Evolutionary conservation across 208 protist genomes (phyloP), one percentile per base, ranked within the genome.

Genomic region (Trypanosoma scelopori): DNA sequence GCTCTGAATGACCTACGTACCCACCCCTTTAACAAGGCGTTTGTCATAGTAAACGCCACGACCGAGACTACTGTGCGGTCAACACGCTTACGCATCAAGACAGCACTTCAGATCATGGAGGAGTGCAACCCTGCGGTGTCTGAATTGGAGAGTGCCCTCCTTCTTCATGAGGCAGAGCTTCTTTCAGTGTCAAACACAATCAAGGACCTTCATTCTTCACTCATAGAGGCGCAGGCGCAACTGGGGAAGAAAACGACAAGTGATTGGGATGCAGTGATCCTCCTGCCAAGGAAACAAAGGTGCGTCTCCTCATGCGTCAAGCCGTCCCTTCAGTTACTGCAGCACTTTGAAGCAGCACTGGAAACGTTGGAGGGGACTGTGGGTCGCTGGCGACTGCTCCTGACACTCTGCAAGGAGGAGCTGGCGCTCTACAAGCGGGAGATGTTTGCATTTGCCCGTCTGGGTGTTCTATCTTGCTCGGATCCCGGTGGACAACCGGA

Each of bases 371-470:
- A 80, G 45, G 58, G 51, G 15, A 58, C 35, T 1, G 69, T 90
- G 13, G 74, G 79, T 37, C 50, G 65, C 0, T 71, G 68, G 20
- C 74, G 85, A 0, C 64, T 92, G 37, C 61, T 60, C 5, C 66
- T 95, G 22, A 68, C 79, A 11, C 74, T 95, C 4, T 89, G 87
- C 48, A 93, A 92, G 64, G 86, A 93, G 53, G 87, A 95, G 43
- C 37, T 95, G 13, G 82, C 79, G 5, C 60, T 92, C 4, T 95
- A 85, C 71, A 90, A 89, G 60, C 70, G 55, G 3, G 80, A 92
- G 39, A 75, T 88, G 46, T 78, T 74, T 51, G n/a, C 73, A 28
- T 91, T 85, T 62, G 72, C 61, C 13, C 68, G 76, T 16, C 69
- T 68, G 27, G 82, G 83, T 25, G 65, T 92, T 0, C 64, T 89